phyloP scores from a whole-genome alignment of 176 grass and related monocot species.

The Eragrostis curvula region DNA sequence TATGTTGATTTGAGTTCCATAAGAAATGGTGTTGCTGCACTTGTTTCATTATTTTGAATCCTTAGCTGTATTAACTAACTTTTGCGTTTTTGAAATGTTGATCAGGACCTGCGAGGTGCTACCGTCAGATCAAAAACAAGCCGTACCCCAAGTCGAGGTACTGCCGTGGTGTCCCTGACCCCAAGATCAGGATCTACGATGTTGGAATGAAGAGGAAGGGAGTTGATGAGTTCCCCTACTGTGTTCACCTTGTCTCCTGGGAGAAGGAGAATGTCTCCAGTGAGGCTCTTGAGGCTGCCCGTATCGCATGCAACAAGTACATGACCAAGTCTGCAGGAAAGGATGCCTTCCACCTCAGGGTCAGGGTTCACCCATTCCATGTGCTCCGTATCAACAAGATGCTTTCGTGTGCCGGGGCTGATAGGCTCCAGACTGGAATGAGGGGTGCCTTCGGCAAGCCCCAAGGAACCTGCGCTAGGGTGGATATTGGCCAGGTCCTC shows the following conservation, averaged over 20 bases:
- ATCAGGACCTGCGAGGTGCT: constrained; percentile 73
- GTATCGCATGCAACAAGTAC: constrained; percentile 84
- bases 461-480: constrained; percentile 66
- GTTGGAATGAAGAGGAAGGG: constrained; percentile 86
- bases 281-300: constrained; percentile 84
- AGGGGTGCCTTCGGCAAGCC: constrained; percentile 89
- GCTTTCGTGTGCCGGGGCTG: constrained; percentile 79
- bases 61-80: background rate
- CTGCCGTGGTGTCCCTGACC: constrained; percentile 81
- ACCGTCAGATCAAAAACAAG: constrained; percentile 90
- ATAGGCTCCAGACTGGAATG: constrained; percentile 97
- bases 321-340: constrained; percentile 80
- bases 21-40: background rate
- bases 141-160: constrained; percentile 80
- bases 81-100: background rate
- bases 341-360: constrained; percentile 81
- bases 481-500: constrained; percentile 71
- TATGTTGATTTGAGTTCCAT: background rate
- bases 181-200: constrained; percentile 89
- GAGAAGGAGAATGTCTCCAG: constrained; percentile 93
- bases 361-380: constrained; percentile 75
- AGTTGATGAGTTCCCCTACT: constrained; percentile 71
- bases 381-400: constrained; percentile 86
- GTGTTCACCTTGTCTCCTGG: constrained; percentile 70
- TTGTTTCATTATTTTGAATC: background rate